Conservation (phyloP, 2,329 filamentous ascomycete genomes). For the Aspergillus persii region DNA sequence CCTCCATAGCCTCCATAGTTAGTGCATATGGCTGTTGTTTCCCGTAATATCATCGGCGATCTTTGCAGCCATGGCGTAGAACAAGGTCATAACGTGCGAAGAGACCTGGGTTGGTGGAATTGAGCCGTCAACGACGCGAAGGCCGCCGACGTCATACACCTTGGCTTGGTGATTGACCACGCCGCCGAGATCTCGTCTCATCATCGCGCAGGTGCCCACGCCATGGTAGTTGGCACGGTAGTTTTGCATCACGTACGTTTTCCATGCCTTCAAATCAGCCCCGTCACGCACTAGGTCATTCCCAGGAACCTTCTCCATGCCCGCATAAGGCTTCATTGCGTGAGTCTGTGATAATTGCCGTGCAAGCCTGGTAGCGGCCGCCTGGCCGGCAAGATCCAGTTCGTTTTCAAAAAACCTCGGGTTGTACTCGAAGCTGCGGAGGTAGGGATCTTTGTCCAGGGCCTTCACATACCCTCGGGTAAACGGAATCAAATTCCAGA, state of each 20-base stretch:
- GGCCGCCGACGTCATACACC: slow-evolving; percentile 31
- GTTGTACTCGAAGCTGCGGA: slow-evolving; percentile 21
- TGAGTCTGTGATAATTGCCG: slow-evolving; percentile 20
- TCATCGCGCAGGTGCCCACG: slow-evolving; percentile 35
- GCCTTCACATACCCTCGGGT: slow-evolving; percentile 26
- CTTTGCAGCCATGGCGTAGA: slow-evolving; percentile 31
- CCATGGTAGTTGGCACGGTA: slow-evolving; percentile 33
- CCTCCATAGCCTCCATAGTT: too few relatives aligned
- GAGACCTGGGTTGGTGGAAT: slow-evolving; percentile 34
- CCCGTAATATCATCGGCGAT: slow-evolving; percentile 13
- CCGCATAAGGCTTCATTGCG: slow-evolving; percentile 19
- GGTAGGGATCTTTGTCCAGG: slow-evolving; percentile 25
- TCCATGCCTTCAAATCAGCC: slow-evolving; percentile 24
- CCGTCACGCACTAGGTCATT: slow-evolving; percentile 9
- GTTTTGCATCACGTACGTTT: slow-evolving; percentile 20
- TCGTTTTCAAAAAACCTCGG: slow-evolving; percentile 29
- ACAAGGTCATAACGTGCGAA: slow-evolving; percentile 30
- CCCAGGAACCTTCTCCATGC: slow-evolving; percentile 18
- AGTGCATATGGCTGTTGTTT: too few relatives aligned
- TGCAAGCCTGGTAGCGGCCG: slow-evolving; percentile 26
- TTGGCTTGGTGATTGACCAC: slow-evolving; percentile 30
- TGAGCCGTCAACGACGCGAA: slow-evolving; percentile 39
- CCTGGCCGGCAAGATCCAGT: slow-evolving; percentile 27
- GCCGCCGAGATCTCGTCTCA: slow-evolving; percentile 28
- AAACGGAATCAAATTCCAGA: slow-evolving; percentile 32